These are phyloP conservation scores for Trametes coccinea DNA, from an alignment of 768 basidiomycete species.

Conservation along the genomic window DNA sequence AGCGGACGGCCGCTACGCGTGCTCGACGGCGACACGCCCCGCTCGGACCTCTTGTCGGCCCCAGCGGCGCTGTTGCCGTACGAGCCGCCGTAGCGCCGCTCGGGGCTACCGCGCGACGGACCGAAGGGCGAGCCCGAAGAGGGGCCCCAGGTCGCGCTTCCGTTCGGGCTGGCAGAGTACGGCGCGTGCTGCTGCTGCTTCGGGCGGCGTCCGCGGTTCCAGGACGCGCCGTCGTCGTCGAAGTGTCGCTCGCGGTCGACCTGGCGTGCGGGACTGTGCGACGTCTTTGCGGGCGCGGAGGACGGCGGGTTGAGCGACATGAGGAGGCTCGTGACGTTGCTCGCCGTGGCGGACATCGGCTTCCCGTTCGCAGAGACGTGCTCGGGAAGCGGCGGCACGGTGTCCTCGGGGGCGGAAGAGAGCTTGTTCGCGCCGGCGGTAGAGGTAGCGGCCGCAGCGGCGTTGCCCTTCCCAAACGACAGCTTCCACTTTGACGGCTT, in stretches of 20 bases:
- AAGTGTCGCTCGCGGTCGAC: constrained; percentile 4
- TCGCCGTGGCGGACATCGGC: constrained; percentile 67
- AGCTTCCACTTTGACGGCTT: constrained; percentile 89
- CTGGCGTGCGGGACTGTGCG: neutral
- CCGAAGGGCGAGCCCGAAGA: constrained; percentile 19
- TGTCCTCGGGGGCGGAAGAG: constrained; percentile 19
- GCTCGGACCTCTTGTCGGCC: constrained; percentile 24
- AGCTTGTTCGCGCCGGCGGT: constrained; percentile 17
- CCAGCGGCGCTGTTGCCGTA: neutral
- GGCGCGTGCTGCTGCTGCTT: constrained; percentile 8
- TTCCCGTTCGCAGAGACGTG: constrained; percentile 24
- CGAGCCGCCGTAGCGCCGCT: constrained; percentile 17
- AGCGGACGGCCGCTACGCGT: constrained; percentile 53
- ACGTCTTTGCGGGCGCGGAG: constrained; percentile 7
- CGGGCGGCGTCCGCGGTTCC: constrained; percentile 21
- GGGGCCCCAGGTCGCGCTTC: constrained; percentile 24
- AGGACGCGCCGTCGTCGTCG: constrained; percentile 9
- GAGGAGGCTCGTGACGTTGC: constrained; percentile 73
- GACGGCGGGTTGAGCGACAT: constrained; percentile 63
- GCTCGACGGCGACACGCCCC: constrained; percentile 53
- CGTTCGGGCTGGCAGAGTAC: constrained; percentile 14
- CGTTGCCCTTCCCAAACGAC: constrained; percentile 62
- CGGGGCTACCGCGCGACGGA: constrained; percentile 18
- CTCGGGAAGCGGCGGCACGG: neutral
- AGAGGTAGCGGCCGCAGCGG: constrained; percentile 16